Conservation (phyloP, 148 eudicot genomes). For the Talinum fruticosum region DNA sequence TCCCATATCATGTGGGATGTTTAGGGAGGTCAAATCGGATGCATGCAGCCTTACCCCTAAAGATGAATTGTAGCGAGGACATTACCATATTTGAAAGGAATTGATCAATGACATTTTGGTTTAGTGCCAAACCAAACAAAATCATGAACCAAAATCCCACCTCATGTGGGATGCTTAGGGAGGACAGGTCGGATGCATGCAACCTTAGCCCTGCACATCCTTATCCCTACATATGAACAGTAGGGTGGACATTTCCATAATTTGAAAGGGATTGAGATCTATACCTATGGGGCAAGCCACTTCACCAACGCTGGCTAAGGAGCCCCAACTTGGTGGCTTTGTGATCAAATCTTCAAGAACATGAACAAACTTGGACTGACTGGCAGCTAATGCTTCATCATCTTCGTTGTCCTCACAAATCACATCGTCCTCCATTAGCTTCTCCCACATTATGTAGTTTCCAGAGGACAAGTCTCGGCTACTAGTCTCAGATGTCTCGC, state of each 20-base stretch:
- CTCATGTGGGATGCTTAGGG: neutral
- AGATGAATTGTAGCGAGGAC: neutral
- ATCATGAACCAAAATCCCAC: too few species aligned
- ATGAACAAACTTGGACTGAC: slow-evolving; percentile 35
- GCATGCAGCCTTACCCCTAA: neutral
- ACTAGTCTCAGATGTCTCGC: slow-evolving; percentile 24
- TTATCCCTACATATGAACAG: neutral
- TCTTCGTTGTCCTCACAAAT: slow-evolving; percentile 31
- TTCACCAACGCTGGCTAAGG: slow-evolving; percentile 26
- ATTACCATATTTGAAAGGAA: neutral
- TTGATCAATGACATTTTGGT: too few species aligned
- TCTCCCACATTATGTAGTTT: slow-evolving; percentile 59
- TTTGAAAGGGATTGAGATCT: neutral
- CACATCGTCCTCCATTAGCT: slow-evolving; percentile 66
- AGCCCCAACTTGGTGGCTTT: slow-evolving; percentile 25
- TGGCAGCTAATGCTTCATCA: neutral
- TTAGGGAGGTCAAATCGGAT: neutral
- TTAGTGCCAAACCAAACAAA: too few species aligned
- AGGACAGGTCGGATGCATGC: neutral
- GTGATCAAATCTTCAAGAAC: slow-evolving; percentile 54
- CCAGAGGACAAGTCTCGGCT: slow-evolving; percentile 34
- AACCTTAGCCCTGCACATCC: too few species aligned
- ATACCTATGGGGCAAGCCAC: slow-evolving; percentile 25
- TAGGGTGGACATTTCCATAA: neutral
- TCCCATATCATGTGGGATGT: too few species aligned